These are phyloP conservation scores for Pichia exigua DNA, from an alignment of 805 yeast species.

Conservation along the genomic window DNA sequence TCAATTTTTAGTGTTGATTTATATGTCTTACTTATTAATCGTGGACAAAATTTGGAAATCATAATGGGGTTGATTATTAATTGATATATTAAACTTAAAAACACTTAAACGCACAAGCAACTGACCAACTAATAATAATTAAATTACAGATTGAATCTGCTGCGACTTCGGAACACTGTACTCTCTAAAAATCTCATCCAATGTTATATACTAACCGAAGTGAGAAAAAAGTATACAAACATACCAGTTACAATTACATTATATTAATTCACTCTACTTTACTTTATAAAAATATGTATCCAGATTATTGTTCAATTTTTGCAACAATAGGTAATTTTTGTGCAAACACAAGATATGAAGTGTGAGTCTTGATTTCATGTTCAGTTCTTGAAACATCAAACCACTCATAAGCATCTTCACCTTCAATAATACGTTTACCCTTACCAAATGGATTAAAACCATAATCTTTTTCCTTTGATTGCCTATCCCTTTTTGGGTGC, in stretches of 20 bases:
- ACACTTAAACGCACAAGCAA: too few species aligned
- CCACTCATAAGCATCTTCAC: constrained; percentile 79
- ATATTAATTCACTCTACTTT: background rate
- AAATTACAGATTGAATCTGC: background rate
- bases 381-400: constrained; percentile 76
- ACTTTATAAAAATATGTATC: background rate
- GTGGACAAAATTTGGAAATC: background rate
- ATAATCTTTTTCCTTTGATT: constrained; percentile 25
- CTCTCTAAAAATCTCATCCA: too few species aligned
- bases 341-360: constrained; percentile 92
- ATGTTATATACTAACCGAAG: too few species aligned
- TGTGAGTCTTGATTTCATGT: constrained; percentile 83
- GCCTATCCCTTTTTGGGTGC: constrained; percentile 10
- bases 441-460: constrained; percentile 91
- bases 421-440: constrained; percentile 79
- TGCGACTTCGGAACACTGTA: background rate
- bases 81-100: background rate
- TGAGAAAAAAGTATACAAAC: background rate
- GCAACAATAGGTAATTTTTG: constrained; percentile 22
- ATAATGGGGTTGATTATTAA: background rate
- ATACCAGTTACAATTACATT: background rate
- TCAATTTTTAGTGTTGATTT: background rate
- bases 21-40: background rate
- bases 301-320: background rate
- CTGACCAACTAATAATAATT: too few species aligned